Conservation (phyloP, 2,329 filamentous ascomycete species). For the Botryotinia convoluta region DNA sequence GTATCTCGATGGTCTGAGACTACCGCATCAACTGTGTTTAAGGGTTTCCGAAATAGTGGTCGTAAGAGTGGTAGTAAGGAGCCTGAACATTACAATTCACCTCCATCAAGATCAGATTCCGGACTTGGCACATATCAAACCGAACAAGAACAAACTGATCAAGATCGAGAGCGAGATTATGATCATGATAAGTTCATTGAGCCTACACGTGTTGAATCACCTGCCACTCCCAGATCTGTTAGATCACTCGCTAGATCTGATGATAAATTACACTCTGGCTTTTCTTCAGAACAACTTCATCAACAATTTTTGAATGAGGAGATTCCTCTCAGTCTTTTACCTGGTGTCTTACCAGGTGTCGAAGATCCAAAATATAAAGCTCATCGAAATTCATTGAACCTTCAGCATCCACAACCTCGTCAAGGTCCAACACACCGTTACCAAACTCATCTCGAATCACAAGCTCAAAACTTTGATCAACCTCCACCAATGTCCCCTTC, state of each 20-base stretch:
- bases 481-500: constrained; percentile 55
- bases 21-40: constrained; percentile 81
- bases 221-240: not conserved
- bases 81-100: constrained; percentile 23
- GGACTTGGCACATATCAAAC: constrained; percentile 58
- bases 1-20: constrained; percentile 98
- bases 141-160: constrained; percentile 14
- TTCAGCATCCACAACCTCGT: constrained; percentile 76
- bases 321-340: constrained; percentile 32
- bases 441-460: constrained; percentile 69
- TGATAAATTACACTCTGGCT: constrained; percentile 59
- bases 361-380: constrained; percentile 79
- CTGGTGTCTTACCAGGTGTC: constrained; percentile 22
- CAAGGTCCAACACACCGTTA: constrained; percentile 72
- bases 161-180: constrained; percentile 9
- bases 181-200: constrained; percentile 6
- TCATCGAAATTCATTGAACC: constrained; percentile 74
- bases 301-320: constrained; percentile 33
- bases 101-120: constrained; percentile 73
- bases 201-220: not conserved
- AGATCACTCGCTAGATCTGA: constrained; percentile 41
- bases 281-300: constrained; percentile 49
- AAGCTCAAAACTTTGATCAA: constrained; percentile 64
- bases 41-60: constrained; percentile 68
- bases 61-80: constrained; percentile 54